Base-by-base conservation (phyloP, 108 stramenopile species). In the Skeletonema menzelii region DNA sequence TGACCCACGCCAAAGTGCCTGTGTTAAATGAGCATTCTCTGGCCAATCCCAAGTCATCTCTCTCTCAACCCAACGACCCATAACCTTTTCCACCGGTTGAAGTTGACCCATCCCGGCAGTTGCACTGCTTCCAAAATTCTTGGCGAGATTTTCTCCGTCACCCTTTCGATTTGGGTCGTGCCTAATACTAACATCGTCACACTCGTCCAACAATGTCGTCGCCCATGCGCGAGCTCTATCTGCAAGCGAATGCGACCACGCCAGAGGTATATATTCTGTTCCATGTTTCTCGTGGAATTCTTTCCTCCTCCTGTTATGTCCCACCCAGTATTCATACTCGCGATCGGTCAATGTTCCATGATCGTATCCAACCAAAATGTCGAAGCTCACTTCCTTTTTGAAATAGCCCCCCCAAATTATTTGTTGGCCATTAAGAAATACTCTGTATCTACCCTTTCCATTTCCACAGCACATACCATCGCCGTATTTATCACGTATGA, bases 401-500 rank as follows among this genome's bases (percentile, higher is more conserved):
- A 53, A 53, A 22, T 53, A 22, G 26, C 17, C 27, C 0, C 56
- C 60, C 30, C 58, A 8, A 49, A 69, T 28, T 28, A 80, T 32
- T 37, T 80, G 72, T 15, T 72, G 60, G 22, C 68, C 65, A 30
- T 82, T 71, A 2, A 82, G 61, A 63, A 44, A 38, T 5, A 77
- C 59, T 57, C 70, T 67, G 27, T 66, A 57, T 37, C 63, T 34
- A 1, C 82, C 82, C 49, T 65, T n/a, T 2, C 79, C 79, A 12
- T 70, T 59, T 46, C 24, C 47, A 28, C 79, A 80, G 44, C 79
- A 80, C 26, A 83, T 40, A 22, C 82, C 82, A 72, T 83, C 82
- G 20, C 82, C 82, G 34, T 71, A 83, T 26, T 57, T 46, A 46
- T 83, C 82, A 28, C 69, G 69, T 22, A 60, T 35, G 10, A 6